phyloP scores from a whole-genome alignment of 805 yeast genomes.

The Ogataea corticis region DNA sequence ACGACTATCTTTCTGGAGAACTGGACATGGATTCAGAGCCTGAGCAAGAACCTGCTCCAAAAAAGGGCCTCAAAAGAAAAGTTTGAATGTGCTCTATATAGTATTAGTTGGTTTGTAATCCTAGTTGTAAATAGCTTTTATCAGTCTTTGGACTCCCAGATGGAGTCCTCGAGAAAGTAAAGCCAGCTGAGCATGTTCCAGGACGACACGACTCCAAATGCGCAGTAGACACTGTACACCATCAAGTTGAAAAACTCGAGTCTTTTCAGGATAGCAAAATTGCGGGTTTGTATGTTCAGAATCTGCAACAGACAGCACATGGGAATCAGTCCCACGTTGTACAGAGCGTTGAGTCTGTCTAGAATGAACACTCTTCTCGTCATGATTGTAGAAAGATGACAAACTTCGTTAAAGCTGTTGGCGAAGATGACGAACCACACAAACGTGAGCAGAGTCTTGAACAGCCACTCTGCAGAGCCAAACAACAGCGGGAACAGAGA shows the following conservation, averaged over 20 bases:
- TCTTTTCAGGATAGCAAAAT: constrained; percentile 52
- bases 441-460: constrained; percentile 75
- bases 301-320: constrained; percentile 48
- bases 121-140: constrained; percentile 5
- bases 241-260: constrained; percentile 78
- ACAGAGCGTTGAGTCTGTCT: constrained; percentile 69
- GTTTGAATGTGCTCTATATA: background rate
- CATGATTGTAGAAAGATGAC: constrained; percentile 42
- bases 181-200: constrained; percentile 91
- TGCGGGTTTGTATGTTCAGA: constrained; percentile 56
- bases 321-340: constrained; percentile 66
- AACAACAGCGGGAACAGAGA: constrained; percentile 85
- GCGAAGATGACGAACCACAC: constrained; percentile 84
- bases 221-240: constrained; percentile 83
- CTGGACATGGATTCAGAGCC: too few species aligned
- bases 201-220: constrained; percentile 77
- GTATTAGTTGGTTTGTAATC: constrained; percentile 2
- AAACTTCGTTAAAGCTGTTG: constrained; percentile 69
- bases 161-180: constrained; percentile 76
- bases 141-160: constrained; percentile 46
- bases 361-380: constrained; percentile 57
- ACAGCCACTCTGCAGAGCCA: constrained; percentile 75
- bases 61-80: background rate
- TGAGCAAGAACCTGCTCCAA: background rate
- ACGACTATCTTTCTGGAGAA: background rate